A percentile compares a stretch with the other conserved stretches of the same genome.
Conservation (phyloP, 1,139 yeast genomes). For the Geotrichum reessii region DNA sequence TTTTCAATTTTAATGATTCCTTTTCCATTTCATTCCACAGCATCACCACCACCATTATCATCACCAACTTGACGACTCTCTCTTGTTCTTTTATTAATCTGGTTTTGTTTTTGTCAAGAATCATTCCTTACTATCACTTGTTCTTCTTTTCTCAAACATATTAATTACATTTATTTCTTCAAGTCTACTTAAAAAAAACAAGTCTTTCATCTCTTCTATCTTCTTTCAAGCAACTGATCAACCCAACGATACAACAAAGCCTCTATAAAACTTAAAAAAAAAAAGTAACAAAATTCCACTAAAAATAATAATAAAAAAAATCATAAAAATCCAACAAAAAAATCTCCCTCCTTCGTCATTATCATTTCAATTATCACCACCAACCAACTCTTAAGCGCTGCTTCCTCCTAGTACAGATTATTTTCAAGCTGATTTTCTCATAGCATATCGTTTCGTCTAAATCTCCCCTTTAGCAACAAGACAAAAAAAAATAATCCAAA, state of each 20-base stretch:
- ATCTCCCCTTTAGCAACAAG: not conserved
- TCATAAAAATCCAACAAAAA: not conserved
- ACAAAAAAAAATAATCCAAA: not conserved
- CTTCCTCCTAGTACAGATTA: not conserved
- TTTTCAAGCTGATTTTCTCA: slow-evolving; percentile 11
- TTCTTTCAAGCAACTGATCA: not conserved
- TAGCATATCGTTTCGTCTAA: not conserved
- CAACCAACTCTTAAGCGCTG: not conserved
- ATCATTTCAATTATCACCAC: not conserved
- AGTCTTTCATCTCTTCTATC: no score
- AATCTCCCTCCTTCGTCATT: not conserved
- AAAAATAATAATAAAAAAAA: not conserved
- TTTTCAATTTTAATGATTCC: not conserved
- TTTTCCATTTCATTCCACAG: not conserved
- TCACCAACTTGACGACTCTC: not conserved
- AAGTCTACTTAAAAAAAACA: no score
- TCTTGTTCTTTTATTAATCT: no score
- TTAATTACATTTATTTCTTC: no score
- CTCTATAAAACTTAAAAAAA: not conserved
- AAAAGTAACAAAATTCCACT: not conserved
- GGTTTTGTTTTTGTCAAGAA: no score
- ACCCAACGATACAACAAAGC: not conserved
- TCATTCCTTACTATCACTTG: no score
- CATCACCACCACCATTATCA: not conserved
- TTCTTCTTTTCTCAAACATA: no score